Evolutionary conservation across 352 stramenopile species (phyloP), one percentile per base, ranked within the genome.

Genomic region (Phytophthora quininea): DNA sequence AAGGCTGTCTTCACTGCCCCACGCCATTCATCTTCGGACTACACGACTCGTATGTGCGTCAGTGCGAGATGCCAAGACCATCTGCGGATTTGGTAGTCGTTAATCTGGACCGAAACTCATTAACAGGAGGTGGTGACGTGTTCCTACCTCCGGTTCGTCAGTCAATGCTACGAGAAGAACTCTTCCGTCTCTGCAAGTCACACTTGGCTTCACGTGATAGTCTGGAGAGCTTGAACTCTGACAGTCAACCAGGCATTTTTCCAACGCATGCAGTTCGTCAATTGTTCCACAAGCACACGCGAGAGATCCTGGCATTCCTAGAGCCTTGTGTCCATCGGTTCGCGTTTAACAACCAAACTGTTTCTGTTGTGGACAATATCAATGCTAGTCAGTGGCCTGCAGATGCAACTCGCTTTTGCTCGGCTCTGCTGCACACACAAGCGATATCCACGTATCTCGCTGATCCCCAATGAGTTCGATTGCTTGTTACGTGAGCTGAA

Each of bases 1-100:
- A 88, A 64, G 83, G 73, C 2, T 92, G 79, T 47, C 62, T 95
- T 3, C 83, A 92, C 47, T 95, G 84, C 59, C 86, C 86, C 43
- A 92, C 84, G 2, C 84, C 84, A 7, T 95, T 91, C 58, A 81
- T 95, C 46, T 92, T 95, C 42, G 86, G 86, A 1, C 58, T 95
- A 2, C 86, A 93, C 61, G 74, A 76, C 7, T 83, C 74, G 27
- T 93, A 88, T 37, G 75, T 77, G 10, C 77, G 76, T 32, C 55
- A 70, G 11, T 80, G 83, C 35, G 79, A 88, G 30, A 59, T 86
- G 7, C 80, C 80, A 38, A 71, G 74, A 38, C 64, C 77, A 15
- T 84, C 75, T 14, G 74, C 77, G 10, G 82, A 90, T 19, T 43
- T 90, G 0, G 79, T 78, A 4, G 54, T 91, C 1, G 82, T 91